Base-by-base conservation (phyloP, 176 grass and related monocot species). In the Otatea glauca region DNA sequence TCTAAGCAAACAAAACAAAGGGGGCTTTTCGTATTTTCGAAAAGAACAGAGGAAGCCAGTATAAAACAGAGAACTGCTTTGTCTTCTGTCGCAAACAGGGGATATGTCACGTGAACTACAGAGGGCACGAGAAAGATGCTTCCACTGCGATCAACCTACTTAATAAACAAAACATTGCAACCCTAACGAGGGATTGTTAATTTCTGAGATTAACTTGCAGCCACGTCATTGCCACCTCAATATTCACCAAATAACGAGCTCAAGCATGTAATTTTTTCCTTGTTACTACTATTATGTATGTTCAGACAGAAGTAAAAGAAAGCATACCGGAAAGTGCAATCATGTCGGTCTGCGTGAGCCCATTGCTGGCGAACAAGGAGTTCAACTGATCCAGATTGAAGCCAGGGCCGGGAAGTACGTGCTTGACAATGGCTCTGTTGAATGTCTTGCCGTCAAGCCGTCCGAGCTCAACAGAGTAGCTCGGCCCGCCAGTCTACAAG, bases 311-410 rank as follows among this genome's bases (percentile, higher is more conserved):
- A 37, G 35, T 3, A 2, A 37, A n/a, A 27, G 42, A 4, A n/a
- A 4, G 5, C 49, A 2, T 16, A 94, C 90, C 93, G 34, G 93
- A 92, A 0, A 95, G 85, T 0, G 93, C 93, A 39, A 95, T 92
- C 93, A 95, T 95, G 81, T 95, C 93, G 13, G 80, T 90, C 86
- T 95, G 93, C 0, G 93, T 84, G 68, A 95, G 89, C 2, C 93
- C 93, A 35, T 95, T 95, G 76, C 60, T 63, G 3, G 93, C 68
- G 82, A 95, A 95, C 24, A 95, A 11, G 17, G 83, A 32, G 89
- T 91, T 92, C 55, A 95, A 79, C 82, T 92, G 88, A 68, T 95
- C 76, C 54, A 95, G 84, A 70, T 88, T 84, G 82, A 92, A 90
- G 55, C 90, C 88, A 0, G 93, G 90, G 47, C 93, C 90, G 0